Percentiles rank a stretch among this genome's conserved stretches.
phyloP scores from a whole-genome alignment of 495 filamentous ascomycete species.

The Lophiotrema nucula region DNA sequence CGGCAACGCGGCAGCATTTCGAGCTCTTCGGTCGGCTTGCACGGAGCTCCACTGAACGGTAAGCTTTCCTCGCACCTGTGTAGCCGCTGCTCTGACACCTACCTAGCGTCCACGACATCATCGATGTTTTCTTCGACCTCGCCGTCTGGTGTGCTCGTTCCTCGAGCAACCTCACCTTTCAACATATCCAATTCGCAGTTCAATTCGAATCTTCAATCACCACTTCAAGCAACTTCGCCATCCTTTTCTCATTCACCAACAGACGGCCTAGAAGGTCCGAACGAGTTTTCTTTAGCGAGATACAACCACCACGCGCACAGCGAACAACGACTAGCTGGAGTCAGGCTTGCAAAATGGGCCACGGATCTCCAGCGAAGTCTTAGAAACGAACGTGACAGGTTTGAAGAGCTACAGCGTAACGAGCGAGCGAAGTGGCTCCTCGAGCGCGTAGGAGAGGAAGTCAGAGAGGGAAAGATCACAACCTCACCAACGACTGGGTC shows the following conservation, averaged over 20 bases:
- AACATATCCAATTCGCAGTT: slow-evolving; percentile 31
- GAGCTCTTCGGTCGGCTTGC: slow-evolving; percentile 15
- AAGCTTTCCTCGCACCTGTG: background rate
- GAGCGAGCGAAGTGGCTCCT: slow-evolving; percentile 72
- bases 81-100: too few species aligned
- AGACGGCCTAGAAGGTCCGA: slow-evolving; percentile 41
- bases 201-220: slow-evolving; percentile 29
- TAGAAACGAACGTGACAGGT: slow-evolving; percentile 75
- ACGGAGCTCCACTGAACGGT: slow-evolving; percentile 15
- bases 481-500: slow-evolving; percentile 49
- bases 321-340: slow-evolving; percentile 72
- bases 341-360: slow-evolving; percentile 86
- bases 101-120: slow-evolving; percentile 25
- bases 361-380: slow-evolving; percentile 81
- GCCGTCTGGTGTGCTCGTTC: slow-evolving; percentile 37
- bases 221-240: slow-evolving; percentile 33
- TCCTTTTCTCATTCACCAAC: slow-evolving; percentile 31
- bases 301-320: slow-evolving; percentile 68
- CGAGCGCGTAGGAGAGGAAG: slow-evolving; percentile 71
- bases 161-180: slow-evolving; percentile 34
- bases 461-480: slow-evolving; percentile 38
- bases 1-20: slow-evolving; percentile 16
- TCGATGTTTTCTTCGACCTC: slow-evolving; percentile 31
- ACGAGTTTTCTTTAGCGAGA: slow-evolving; percentile 67
- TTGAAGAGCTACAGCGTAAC: slow-evolving; percentile 64